Evolutionary conservation across 139 green algal species (phyloP), one percentile per base, ranked within the genome.

Genomic region (Chlamydomonas schloesseri): DNA sequence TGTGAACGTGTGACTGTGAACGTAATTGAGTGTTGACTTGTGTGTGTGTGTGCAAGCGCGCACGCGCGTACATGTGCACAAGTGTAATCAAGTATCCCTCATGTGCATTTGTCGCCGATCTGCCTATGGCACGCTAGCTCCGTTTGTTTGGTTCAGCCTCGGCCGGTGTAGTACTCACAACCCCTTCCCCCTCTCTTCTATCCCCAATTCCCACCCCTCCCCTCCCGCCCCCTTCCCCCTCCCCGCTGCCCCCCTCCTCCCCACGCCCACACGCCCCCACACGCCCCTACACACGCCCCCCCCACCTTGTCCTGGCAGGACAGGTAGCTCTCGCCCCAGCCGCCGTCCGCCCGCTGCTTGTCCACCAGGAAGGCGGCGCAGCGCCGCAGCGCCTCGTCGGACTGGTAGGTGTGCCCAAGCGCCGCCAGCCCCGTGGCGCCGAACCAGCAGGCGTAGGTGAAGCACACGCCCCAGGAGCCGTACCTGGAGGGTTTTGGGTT

Each of bases 361-460:
- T 60, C 84, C 24, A 98, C 84, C 67, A 99, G 88, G 88, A 99
- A 99, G 5, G 46, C 42, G 78, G 84, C 79, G 86, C 86, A 96
- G 26, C 90, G 83, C 29, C 89, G 81, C 64, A 95, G 62, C 11
- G 84, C 88, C 17, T 86, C 65, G 82, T 93, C 95, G 69, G 80
- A 93, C 34, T 90, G 76, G 78, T 90, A 94, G 29, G 47, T 94
- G 31, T 96, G 79, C 23, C 96, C 97, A 9, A 95, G 87, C 0
- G 95, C 94, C 26, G 91, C 87, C 67, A 99, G 93, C 18, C 93
- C 97, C 3, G 92, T 88, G 24, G 93, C 74, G 15, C 98, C 98
- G 91, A 99, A 99, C 98, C 98, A 99, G 84, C 93, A 96, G 34
- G 78, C 98, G 87, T 99, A 99, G 13, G 97, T 99, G 97, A 99